Base-by-base conservation (phyloP, 2,329 filamentous ascomycete species). In the Aureobasidium subglaciale region DNA sequence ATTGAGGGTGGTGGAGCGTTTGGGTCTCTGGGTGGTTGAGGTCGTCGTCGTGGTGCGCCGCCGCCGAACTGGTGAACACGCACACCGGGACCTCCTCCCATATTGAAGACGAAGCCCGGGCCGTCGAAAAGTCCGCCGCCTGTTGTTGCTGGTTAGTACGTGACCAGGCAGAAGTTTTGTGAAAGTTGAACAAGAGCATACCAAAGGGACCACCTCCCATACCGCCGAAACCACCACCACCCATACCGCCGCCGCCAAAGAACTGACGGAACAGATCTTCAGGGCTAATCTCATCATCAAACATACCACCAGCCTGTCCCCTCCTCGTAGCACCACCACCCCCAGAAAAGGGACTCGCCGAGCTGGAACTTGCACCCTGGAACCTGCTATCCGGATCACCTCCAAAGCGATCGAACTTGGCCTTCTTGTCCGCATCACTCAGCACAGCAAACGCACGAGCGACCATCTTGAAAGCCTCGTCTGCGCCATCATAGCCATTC, bases 391-490 rank as follows among this genome's bases (percentile, higher is more conserved):
- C 93, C 6, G 93, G 93, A 68, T 99, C 93, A 20, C 88, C 90
- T 57, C 93, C 93, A 71, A 86, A 95, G 60, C 83, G 82, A 72
- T 99, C 93, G 68, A 80, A 99, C 71, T 88, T 90, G 15, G 86
- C 79, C 68, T 90, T 87, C 82, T 97, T 97, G 61, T 97, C 92
- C 67, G 90, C 82, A 70, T 99, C 93, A 59, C 90, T 92, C 46
- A 99, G 77, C 52, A 97, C 84, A 64, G 95, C 88, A 70, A 99
- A 99, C 15, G 93, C 93, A 64, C 90, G 82, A 66, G 89, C 88
- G 22, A 99, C 90, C 88, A 96, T 88, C 78, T 99, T 99, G 77
- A 99, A 99, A 29, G 93, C 93, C 75, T 99, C 93, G 70, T 96
- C 93, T 55, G 93, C 92, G 58, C 95, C 84, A 34, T 92, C 86